Evolutionary conservation across 1,284 basidiomycete species (phyloP).

Genomic region (Mycosarcoma mackinlayi): DNA sequence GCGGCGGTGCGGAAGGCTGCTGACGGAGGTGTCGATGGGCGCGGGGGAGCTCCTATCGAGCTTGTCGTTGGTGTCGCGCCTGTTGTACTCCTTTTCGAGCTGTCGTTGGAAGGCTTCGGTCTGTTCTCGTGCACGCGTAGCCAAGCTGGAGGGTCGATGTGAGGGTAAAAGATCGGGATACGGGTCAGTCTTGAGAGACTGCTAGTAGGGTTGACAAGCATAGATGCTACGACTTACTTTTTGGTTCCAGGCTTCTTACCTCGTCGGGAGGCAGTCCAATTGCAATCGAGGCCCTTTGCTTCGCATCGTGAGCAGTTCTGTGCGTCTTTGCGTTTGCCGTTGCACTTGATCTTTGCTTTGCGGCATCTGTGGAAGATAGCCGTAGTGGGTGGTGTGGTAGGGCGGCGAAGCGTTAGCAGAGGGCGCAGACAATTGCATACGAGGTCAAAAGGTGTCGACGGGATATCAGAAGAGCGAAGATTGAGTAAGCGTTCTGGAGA

Average conservation of each 20-base stretch:
- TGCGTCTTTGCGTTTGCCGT: conserved; percentile 47
- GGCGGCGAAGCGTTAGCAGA: too few species aligned
- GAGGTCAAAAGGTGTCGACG: neutral
- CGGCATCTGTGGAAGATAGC: conserved; percentile 28
- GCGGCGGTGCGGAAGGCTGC: conserved; percentile 10
- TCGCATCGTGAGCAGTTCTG: conserved; percentile 47
- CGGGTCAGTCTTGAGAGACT: too few species aligned
- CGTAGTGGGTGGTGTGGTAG: neutral
- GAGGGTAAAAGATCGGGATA: too few species aligned
- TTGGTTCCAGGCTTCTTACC: conserved; percentile 52
- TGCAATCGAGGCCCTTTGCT: conserved; percentile 46
- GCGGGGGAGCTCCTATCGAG: conserved; percentile 22
- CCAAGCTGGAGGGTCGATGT: conserved; percentile 20
- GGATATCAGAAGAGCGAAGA: neutral
- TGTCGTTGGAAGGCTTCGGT: conserved; percentile 36
- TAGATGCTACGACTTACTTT: conserved; percentile 23
- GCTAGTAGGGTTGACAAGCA: neutral
- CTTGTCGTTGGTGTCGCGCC: conserved; percentile 10
- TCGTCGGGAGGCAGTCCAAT: conserved; percentile 43
- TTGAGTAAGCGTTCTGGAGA: conserved; percentile 11
- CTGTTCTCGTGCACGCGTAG: conserved; percentile 44
- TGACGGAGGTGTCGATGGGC: conserved; percentile 3
- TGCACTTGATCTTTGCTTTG: conserved; percentile 54
- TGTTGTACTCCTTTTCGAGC: conserved; percentile 8
- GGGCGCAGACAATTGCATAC: too few species aligned